phyloP scores from a whole-genome alignment of 345 rosid species.

The Hevea brasiliensis region DNA sequence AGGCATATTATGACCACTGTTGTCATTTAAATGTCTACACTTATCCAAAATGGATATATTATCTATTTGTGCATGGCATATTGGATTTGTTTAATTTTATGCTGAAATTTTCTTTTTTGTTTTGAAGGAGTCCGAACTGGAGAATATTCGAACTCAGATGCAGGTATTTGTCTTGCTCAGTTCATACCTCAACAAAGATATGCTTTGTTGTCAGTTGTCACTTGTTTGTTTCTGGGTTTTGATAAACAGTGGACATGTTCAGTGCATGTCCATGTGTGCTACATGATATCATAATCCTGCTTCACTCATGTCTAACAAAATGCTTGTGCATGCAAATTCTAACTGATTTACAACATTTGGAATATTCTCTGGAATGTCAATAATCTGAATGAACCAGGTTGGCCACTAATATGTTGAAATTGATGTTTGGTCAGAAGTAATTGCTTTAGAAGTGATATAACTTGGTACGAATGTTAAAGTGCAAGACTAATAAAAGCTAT shows the following conservation, averaged over 20 bases:
- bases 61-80: neutral
- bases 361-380: too few relatives aligned
- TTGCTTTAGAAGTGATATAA: too few relatives aligned
- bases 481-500: too few relatives aligned
- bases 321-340: too few relatives aligned
- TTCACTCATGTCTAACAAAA: neutral
- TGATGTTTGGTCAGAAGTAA: too few relatives aligned
- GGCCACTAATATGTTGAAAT: too few relatives aligned
- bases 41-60: conserved; percentile 1
- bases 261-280: neutral
- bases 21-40: conserved; percentile 3
- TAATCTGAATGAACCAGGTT: too few relatives aligned
- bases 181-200: neutral
- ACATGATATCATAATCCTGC: neutral
- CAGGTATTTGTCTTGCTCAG: conserved; percentile 47
- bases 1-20: neutral
- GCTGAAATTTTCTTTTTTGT: neutral
- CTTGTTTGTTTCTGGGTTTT: conserved; percentile 7
- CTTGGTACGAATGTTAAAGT: too few relatives aligned
- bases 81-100: neutral
- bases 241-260: neutral
- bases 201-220: neutral
- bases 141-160: conserved; percentile 78
- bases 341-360: too few relatives aligned
- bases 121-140: conserved; percentile 79